A percentile compares a stretch with the other conserved stretches of the same genome.
phyloP scores from a whole-genome alignment of 768 basidiomycete genomes.

The Naganishia vaughanmartiniae region DNA sequence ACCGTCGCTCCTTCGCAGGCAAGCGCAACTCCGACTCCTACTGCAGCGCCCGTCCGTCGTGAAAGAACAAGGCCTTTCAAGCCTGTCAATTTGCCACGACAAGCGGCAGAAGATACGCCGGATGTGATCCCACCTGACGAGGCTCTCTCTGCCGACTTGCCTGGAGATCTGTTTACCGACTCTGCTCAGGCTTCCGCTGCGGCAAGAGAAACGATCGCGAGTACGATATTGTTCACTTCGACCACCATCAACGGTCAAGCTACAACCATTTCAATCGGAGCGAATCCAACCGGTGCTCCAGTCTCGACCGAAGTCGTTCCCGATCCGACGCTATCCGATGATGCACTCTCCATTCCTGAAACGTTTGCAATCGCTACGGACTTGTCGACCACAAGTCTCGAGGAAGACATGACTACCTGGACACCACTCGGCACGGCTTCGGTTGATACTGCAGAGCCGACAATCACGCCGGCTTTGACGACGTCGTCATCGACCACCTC shows the following conservation, averaged over 20 bases:
- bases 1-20: not conserved
- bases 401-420: not conserved
- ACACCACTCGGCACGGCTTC: not conserved
- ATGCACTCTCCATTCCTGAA: not conserved
- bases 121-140: not conserved
- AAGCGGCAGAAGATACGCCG: not conserved
- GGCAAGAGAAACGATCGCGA: not conserved
- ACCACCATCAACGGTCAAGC: not conserved
- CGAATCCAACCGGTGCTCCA: not conserved
- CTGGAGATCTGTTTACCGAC: not conserved
- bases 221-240: not conserved
- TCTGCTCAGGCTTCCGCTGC: not conserved
- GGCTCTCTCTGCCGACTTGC: not conserved
- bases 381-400: not conserved
- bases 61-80: not conserved
- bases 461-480: not conserved
- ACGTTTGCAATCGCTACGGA: not conserved
- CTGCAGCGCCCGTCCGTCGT: not conserved
- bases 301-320: not conserved
- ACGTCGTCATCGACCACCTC: not conserved
- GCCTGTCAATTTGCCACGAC: not conserved
- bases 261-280: not conserved
- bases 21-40: not conserved
- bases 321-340: not conserved
- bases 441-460: not conserved